These are phyloP conservation scores for Tricholoma sp. DNA, from an alignment of 768 basidiomycete genomes.

Conservation along the genomic window DNA sequence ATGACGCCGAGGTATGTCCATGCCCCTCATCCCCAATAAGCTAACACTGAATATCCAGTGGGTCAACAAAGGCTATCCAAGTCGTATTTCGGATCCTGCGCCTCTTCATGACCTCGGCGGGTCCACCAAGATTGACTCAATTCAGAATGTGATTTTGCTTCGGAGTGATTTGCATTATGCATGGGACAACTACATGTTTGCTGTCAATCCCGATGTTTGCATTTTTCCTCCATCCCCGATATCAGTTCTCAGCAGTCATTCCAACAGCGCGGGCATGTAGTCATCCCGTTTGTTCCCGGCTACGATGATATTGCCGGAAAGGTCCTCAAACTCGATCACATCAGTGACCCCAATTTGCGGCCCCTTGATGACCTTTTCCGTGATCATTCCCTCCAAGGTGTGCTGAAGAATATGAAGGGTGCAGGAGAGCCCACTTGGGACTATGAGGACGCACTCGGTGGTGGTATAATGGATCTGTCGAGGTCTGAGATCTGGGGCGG, in stretches of 20 bases:
- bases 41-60: constrained; percentile 11
- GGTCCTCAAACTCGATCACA: constrained; percentile 20
- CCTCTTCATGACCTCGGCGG: constrained; percentile 9
- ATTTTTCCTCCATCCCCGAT: background rate
- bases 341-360: constrained; percentile 20
- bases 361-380: constrained; percentile 27
- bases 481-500: background rate
- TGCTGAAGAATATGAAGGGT: constrained; percentile 29
- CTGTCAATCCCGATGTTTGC: constrained; percentile 21
- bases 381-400: constrained; percentile 28
- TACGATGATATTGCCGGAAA: background rate
- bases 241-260: background rate
- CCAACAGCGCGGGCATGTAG: background rate
- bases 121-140: constrained; percentile 15
- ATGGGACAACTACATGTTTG: constrained; percentile 22
- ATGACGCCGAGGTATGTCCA: constrained; percentile 19
- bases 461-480: background rate
- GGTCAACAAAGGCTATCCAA: constrained; percentile 13
- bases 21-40: constrained; percentile 2
- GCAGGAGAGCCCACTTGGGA: constrained; percentile 21
- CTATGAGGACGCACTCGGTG: background rate
- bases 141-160: constrained; percentile 22
- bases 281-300: background rate
- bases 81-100: constrained; percentile 14
- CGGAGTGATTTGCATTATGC: constrained; percentile 20